phyloP scores from a whole-genome alignment of 768 basidiomycete genomes.

The Pisolithus microcarpus region DNA sequence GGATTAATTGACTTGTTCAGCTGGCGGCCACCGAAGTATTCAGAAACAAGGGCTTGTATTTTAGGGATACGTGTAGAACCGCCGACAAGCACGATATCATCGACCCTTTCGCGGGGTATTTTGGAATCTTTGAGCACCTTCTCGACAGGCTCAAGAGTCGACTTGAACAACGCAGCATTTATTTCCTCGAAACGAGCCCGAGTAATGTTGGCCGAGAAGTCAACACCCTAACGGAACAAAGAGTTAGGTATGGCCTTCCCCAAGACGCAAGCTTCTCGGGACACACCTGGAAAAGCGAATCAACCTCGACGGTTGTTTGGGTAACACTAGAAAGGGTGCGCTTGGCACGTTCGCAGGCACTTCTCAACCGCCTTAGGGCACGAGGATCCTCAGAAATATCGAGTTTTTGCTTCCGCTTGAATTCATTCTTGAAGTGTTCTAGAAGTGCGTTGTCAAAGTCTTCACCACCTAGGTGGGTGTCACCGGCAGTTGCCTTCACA shows the following conservation, averaged over 20 bases:
- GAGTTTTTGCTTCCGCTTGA: slow-evolving; percentile 94
- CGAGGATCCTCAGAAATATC: slow-evolving; percentile 97
- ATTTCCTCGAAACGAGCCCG: slow-evolving; percentile 99
- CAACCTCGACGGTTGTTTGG: slow-evolving; percentile 98
- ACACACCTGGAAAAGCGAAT: slow-evolving; percentile 89
- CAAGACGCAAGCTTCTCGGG: background rate
- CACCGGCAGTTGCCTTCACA: slow-evolving; percentile 98
- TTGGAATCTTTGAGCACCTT: slow-evolving; percentile 99
- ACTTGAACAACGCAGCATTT: slow-evolving; percentile 92
- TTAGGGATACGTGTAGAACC: slow-evolving; percentile 99
- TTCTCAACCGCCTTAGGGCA: slow-evolving; percentile 91
- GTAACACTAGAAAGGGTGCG: slow-evolving; percentile 96
- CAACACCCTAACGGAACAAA: slow-evolving; percentile 62
- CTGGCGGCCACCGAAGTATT: slow-evolving; percentile 96
- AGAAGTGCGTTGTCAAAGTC: slow-evolving; percentile 98
- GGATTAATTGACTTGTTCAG: slow-evolving; percentile 99
- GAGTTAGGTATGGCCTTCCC: slow-evolving; percentile 3
- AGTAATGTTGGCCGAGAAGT: slow-evolving; percentile 98
- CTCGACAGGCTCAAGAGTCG: slow-evolving; percentile 96
- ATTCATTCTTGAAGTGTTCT: slow-evolving; percentile 99
- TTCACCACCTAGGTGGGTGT: slow-evolving; percentile 99
- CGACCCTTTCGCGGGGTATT: slow-evolving; percentile 94
- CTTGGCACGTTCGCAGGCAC: slow-evolving; percentile 99
- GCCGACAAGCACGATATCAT: slow-evolving; percentile 99
- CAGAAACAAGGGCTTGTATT: slow-evolving; percentile 95